Evolutionary conservation across 2,329 filamentous ascomycete genomes (phyloP), one percentile per base, ranked within the genome.

Genomic region (Tothia fuscella): DNA sequence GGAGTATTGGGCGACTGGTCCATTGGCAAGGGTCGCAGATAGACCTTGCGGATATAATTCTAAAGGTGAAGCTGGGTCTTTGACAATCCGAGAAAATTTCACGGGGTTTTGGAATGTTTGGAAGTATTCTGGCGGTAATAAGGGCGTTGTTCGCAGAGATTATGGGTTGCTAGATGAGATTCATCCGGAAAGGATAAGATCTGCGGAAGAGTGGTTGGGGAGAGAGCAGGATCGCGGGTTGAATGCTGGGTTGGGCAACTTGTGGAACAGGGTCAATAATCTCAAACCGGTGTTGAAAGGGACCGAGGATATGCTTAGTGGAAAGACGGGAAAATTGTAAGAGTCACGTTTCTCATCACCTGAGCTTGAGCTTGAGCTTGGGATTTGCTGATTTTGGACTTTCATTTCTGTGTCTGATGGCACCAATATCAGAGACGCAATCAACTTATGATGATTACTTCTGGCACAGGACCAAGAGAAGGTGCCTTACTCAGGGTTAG

Each of bases 91-190:
- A 25, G 51, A 67, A 34, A 74, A 73, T 48, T 74, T 74, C 47
- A 64, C 62, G 0, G 68, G 62, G 0, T 73, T 67, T 48, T 74
- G 68, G 65, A 67, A 61, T 42, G 45, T 65, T 40, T 74, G 62
- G 57, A 60, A 55, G 34, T 41, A 61, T 41, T 64, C 63, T 1
- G 62, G 60, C 0, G 58, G 56, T 0, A 66, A 68, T 41, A 50
- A 53, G 21, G 64, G 64, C 0, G 47, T 72, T 4, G 48, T 71
- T 2, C 51, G 52, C 44, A 59, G 68, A 38, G 64, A 74, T 49
- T 72, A 71, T 49, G 54, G 49, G 12, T 46, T 73, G 14, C 51
- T 75, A 31, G 70, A 74, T 49, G 60, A 68, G 53, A 73, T 75
- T 37, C 60, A 68, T 49, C 70, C 71, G 0, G 50, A 50, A 2